These are phyloP conservation scores for Fusarium sp. DNA, from an alignment of 2,329 filamentous ascomycete species.

Conservation along the genomic window DNA sequence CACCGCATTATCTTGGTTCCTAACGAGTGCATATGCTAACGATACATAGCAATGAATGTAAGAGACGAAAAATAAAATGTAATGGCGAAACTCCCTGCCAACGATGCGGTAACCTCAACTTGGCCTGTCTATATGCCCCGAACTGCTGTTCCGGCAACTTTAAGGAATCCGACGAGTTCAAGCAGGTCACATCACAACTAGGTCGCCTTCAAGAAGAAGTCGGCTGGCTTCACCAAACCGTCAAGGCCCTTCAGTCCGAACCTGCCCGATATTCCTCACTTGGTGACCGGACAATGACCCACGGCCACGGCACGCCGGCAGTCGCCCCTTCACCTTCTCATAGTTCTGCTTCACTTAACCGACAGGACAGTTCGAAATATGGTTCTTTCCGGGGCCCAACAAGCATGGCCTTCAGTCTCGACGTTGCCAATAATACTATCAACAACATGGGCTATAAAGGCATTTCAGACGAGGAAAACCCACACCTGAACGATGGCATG, in stretches of 20 bases:
- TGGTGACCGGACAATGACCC: constrained; percentile 54
- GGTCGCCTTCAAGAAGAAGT: constrained; percentile 84
- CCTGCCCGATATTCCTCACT: constrained; percentile 55
- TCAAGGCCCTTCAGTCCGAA: constrained; percentile 73
- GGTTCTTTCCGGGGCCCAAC: constrained; percentile 84
- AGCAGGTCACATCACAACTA: constrained; percentile 79
- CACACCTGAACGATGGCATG: constrained; percentile 41
- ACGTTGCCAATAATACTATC: constrained; percentile 86
- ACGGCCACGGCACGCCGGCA: constrained; percentile 41
- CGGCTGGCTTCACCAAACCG: constrained; percentile 75
- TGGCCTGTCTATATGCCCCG: constrained; percentile 71
- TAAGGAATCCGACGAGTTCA: constrained; percentile 93
- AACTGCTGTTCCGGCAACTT: constrained; percentile 80
- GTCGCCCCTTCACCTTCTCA: constrained; percentile 56
- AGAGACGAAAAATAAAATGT: constrained; percentile 79
- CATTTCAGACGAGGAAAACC: constrained; percentile 71
- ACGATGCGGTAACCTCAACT: constrained; percentile 73
- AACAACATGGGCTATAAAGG: constrained; percentile 88
- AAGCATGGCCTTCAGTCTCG: constrained; percentile 84
- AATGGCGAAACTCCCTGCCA: constrained; percentile 75
- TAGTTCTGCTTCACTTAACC: constrained; percentile 49
- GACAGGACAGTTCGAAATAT: constrained; percentile 60
- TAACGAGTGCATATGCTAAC: not conserved
- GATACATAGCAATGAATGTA: constrained; percentile 71
- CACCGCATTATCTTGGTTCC: not conserved